Evolutionary conservation across 148 eudicot species (phyloP).

Genomic region (Salicornia ramosissima): DNA sequence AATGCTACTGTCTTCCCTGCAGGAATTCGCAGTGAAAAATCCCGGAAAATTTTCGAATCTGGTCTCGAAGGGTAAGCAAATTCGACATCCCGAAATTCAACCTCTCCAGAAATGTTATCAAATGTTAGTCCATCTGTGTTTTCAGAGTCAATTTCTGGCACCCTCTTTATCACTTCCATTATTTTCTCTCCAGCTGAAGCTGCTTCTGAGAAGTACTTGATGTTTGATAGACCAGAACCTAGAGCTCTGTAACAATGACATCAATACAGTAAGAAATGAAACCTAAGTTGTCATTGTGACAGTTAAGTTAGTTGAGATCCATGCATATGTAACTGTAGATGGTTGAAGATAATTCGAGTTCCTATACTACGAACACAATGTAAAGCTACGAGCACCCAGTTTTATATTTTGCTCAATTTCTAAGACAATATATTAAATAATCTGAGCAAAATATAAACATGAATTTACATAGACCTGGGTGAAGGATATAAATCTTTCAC

Average conservation of each 20-base stretch:
- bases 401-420: no score
- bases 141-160: constrained; percentile 68
- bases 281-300: background rate
- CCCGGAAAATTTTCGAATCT: constrained; percentile 49
- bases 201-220: constrained; percentile 69
- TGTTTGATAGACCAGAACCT: constrained; percentile 59
- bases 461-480: no score
- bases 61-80: constrained; percentile 90
- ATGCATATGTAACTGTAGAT: background rate
- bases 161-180: constrained; percentile 52
- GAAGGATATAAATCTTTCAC: no score
- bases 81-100: constrained; percentile 56
- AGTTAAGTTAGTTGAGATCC: background rate
- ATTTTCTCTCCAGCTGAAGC: constrained; percentile 57
- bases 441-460: no score
- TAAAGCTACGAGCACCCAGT: no score
- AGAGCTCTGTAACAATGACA: constrained; percentile 39
- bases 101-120: constrained; percentile 43
- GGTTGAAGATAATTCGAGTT: no score
- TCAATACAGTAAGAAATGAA: background rate
- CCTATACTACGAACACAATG: no score
- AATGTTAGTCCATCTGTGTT: constrained; percentile 53
- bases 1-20: constrained; percentile 66
- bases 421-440: no score
- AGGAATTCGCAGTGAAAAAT: constrained; percentile 53